phyloP scores from a whole-genome alignment of 2,329 filamentous ascomycete genomes.

The Diaporthe ampelina region DNA sequence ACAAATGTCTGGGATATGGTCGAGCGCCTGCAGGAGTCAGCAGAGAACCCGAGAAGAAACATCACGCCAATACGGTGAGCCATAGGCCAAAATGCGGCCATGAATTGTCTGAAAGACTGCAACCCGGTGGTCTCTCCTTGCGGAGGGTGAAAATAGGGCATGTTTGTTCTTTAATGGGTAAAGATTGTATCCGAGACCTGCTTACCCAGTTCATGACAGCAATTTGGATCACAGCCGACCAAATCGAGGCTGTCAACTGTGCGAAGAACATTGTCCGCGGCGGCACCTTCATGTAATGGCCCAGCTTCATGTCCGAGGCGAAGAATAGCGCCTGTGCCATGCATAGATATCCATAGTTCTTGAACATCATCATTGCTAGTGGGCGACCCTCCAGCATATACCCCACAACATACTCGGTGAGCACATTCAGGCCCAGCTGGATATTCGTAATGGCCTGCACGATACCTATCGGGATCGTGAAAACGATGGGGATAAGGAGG shows the following conservation, averaged over 20 bases:
- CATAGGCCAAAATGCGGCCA: too few species aligned
- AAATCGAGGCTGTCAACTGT: constrained; percentile 71
- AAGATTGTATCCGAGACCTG: too few species aligned
- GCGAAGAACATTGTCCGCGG: constrained; percentile 73
- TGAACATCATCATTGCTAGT: constrained; percentile 84
- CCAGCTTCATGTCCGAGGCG: constrained; percentile 75
- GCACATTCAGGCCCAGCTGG: constrained; percentile 76
- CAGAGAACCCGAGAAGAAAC: too few species aligned
- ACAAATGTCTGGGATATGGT: constrained; percentile 74
- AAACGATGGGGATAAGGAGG: constrained; percentile 69
- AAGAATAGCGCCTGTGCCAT: constrained; percentile 77
- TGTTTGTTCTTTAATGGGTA: too few species aligned
- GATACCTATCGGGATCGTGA: constrained; percentile 73
- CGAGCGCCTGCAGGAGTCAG: constrained; percentile 56
- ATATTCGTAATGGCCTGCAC: constrained; percentile 74
- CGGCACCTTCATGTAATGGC: constrained; percentile 77
- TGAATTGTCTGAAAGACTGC: too few species aligned
- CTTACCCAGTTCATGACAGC: constrained; percentile 72
- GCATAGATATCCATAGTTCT: constrained; percentile 79
- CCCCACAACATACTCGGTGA: constrained; percentile 80
- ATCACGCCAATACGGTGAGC: too few species aligned
- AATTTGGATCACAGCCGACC: constrained; percentile 74
- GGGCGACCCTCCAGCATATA: constrained; percentile 81
- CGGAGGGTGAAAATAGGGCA: too few species aligned
- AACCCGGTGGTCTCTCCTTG: too few species aligned